phyloP scores from a whole-genome alignment of 768 basidiomycete species.

The Pulveroboletus sp. region DNA sequence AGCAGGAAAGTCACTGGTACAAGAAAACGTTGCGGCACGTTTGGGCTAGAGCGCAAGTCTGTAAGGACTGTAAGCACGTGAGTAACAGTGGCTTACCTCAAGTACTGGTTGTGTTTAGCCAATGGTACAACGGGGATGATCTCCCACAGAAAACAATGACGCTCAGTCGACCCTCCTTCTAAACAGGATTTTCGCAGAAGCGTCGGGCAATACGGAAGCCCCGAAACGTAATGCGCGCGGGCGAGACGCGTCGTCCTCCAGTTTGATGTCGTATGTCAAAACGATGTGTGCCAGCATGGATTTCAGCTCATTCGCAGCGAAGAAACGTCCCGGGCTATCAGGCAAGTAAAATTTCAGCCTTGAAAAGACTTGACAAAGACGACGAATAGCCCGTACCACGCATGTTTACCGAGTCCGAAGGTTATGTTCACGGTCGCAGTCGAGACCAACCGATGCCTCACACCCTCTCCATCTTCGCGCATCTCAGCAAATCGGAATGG shows the following conservation, averaged over 20 bases:
- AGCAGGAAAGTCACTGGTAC: too few relatives aligned
- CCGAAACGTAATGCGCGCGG: not conserved
- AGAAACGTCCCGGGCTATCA: conserved; percentile 8
- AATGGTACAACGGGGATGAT: too few relatives aligned
- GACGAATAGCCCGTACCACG: not conserved
- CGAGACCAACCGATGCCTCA: conserved; percentile 33
- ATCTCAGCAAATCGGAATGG: conserved; percentile 38
- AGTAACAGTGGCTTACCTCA: too few relatives aligned
- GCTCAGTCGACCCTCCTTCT: conserved; percentile 1
- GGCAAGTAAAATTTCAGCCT: not conserved
- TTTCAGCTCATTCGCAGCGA: conserved; percentile 1
- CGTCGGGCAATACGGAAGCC: not conserved
- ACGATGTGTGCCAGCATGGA: conserved; percentile 10
- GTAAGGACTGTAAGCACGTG: too few relatives aligned
- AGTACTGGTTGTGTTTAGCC: too few relatives aligned
- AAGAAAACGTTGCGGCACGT: too few relatives aligned
- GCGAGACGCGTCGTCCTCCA: not conserved
- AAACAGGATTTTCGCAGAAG: not conserved
- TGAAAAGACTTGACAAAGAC: not conserved
- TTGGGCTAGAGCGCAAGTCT: too few relatives aligned
- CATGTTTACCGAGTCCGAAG: conserved; percentile 1
- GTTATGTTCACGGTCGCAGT: conserved; percentile 23
- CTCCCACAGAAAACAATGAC: too few relatives aligned
- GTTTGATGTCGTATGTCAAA: conserved; percentile 10
- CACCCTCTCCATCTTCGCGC: conserved; percentile 27